Evolutionary conservation across 2,329 filamentous ascomycete species (phyloP), one percentile per base, ranked within the genome.

Genomic region (Beauveria scarabaeidicola): DNA sequence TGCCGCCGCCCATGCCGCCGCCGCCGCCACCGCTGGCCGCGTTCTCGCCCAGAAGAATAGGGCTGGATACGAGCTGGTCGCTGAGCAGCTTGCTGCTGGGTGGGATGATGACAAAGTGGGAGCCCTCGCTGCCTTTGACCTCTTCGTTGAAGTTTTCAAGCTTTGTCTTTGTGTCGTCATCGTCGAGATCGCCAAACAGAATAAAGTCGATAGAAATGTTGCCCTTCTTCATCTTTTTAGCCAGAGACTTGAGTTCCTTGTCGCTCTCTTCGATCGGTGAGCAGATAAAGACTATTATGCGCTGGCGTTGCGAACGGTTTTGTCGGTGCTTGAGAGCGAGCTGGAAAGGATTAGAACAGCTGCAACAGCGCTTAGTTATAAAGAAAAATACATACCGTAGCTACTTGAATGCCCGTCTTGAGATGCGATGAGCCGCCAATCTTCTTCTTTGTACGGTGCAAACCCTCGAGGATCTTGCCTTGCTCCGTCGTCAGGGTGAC

Each of bases 181-280:
- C 90, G 65, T 94, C 90, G 57, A 96, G 82, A 68, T 99, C 93
- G 66, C 94, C 94, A 69, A 99, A 99, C 51, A 93, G 85, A 63
- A 99, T 84, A 69, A 99, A 93, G 74, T 99, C 94, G 70, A 99
- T 90, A 63, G 87, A 90, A 62, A 96, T 90, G 70, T 90, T 93
- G 74, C 88, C 89, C 83, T 99, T 99, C 85, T 97, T 97, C 91
- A 97, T 95, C 78, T 94, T 95, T 80, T 94, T 96, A 48, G 94
- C 92, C 32, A 99, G 82, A 70, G 90, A 90, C 63, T 92, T 83
- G 54, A 99, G 84, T 58, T 88, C 85, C 77, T 94, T 94, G 74
- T 97, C 89, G 64, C 90, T 88, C 70, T 99, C 94, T 63, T 86
- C 82, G 69, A 97, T 87, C 29, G 92, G 89, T 46, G 91, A 96